These are phyloP conservation scores for Discostella stelligeroides DNA, from an alignment of 108 stramenopile genomes.

Conservation along the genomic window DNA sequence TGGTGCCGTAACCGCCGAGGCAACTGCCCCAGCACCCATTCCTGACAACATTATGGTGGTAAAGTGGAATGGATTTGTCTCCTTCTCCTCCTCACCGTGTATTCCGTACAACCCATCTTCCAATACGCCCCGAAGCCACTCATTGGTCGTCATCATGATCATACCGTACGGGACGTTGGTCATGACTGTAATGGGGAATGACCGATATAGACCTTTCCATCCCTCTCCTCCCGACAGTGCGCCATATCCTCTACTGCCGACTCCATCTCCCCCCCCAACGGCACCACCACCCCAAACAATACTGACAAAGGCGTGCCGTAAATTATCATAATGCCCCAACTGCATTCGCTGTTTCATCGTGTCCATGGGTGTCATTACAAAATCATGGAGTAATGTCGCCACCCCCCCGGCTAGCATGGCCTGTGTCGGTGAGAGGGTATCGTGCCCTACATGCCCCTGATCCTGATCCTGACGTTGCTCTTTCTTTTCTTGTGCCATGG, in stretches of 20 bases:
- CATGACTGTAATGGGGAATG: conserved; percentile 91
- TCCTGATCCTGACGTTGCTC: neutral
- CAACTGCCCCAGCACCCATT: conserved; percentile 87
- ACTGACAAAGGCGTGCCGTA: conserved; percentile 63
- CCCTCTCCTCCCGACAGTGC: conserved; percentile 71
- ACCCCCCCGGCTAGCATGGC: conserved; percentile 86
- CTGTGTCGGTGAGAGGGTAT: conserved; percentile 25
- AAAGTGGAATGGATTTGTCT: conserved; percentile 35
- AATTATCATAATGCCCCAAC: conserved; percentile 92
- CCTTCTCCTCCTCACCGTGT: neutral
- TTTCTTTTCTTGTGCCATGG: neutral
- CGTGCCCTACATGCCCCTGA: conserved; percentile 10
- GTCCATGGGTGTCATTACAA: conserved; percentile 97
- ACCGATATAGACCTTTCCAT: conserved; percentile 75
- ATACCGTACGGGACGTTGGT: conserved; percentile 98
- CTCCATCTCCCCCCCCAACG: neutral
- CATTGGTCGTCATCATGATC: conserved; percentile 96
- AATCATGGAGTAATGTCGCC: conserved; percentile 91
- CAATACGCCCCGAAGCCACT: conserved; percentile 65
- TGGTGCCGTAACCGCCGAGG: conserved; percentile 92
- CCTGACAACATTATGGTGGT: conserved; percentile 73
- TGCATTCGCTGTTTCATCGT: conserved; percentile 99
- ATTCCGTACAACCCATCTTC: conserved; percentile 53
- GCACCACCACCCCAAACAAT: conserved; percentile 39
- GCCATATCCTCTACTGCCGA: neutral